phyloP scores from a whole-genome alignment of 2,329 filamentous ascomycete genomes.

The Botrytis paeoniae region DNA sequence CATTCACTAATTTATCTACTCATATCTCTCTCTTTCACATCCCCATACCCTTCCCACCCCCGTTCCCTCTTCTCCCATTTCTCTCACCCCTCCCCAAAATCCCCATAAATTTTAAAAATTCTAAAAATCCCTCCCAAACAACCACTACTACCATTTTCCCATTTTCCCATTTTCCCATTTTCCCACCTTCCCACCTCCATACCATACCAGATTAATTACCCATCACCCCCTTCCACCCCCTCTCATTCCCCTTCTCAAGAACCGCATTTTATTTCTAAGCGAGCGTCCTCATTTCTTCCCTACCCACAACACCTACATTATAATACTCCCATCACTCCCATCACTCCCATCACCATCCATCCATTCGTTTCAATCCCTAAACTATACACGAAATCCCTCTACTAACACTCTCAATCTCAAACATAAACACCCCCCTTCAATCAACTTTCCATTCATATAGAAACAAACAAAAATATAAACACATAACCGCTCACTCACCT shows the following conservation, averaged over 20 bases:
- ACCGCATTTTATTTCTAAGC: background rate
- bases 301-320: background rate
- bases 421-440: no score
- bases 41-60: background rate
- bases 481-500: background rate
- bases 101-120: no score
- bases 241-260: background rate
- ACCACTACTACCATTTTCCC: background rate
- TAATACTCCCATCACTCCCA: background rate
- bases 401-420: no score
- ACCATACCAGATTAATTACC: background rate
- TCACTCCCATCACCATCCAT: background rate
- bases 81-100: no score
- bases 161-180: no score
- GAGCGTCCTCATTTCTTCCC: background rate
- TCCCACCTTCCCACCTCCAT: background rate
- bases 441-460: no score
- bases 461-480: no score
- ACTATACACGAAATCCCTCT: background rate
- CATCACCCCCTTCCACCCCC: background rate
- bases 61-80: background rate
- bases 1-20: background rate
- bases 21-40: background rate
- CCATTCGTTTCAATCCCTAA: background rate
- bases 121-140: background rate